Base-by-base conservation (phyloP, 148 eudicot species). In the Rhododendron ferrugineum region DNA sequence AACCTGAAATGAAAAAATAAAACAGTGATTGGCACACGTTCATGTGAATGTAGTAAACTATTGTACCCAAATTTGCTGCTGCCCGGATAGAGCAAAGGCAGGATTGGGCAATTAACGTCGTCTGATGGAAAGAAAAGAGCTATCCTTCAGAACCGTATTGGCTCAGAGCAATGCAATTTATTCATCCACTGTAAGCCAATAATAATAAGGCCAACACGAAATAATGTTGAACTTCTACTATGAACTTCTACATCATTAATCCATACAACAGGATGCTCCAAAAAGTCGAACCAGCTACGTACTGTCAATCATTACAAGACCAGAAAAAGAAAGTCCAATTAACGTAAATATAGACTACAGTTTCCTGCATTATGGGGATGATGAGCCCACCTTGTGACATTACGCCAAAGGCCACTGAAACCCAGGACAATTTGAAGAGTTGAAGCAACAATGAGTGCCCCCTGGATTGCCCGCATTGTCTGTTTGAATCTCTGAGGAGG, bases 391-490 rank as follows among this genome's bases (percentile, higher is more conserved):
- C 98, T 94, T 37, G 92, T 89, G 75, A 95, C 96, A 85, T 93
- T 92, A 85, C 99, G 99, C 99, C 99, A 97, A 50, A 97, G 95
- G 79, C 99, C 99, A 90, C 99, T 97, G 89, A 95, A 95, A 86
- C 99, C 99, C 6, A 97, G 93, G 83, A 95, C 96, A 60, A 97
- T 97, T 84, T 97, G 99, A 91, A 95, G 92, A 23, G 94, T 89
- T 73, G 99, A 97, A 86, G 99, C 99, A 82, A 97, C 93, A 88
- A 97, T 97, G 72, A 95, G 90, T 32, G 98, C 98, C 85, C 99
- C 99, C 82, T 97, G 99, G 64, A 92, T 94, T 56, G 94, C 99
- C 76, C 93, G 92, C 95, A 97, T 95, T 77, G 88, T 92, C 86
- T 84, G 91, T 89, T 89, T 91, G 91, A 97, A 97, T 90, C 91